Percentiles rank a stretch among this genome's conserved stretches.
phyloP scores from a whole-genome alignment of 306 rosid genomes.

The Prunus dulcis region DNA sequence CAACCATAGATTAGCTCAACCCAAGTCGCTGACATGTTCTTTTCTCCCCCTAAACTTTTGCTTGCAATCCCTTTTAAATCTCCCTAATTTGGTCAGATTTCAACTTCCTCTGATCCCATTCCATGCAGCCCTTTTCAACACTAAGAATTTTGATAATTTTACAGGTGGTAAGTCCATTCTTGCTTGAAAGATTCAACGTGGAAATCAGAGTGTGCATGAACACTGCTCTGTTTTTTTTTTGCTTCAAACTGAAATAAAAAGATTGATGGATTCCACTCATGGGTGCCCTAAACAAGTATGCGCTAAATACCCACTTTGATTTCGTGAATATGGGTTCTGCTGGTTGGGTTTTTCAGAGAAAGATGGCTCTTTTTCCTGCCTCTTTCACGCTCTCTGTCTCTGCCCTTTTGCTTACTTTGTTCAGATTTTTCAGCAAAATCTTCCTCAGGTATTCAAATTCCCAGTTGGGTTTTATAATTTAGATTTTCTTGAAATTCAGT shows the following conservation, averaged over 20 bases:
- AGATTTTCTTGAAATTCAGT: background rate
- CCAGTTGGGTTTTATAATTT: background rate
- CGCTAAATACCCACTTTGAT: slow-evolving; percentile 25
- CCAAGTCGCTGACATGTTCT: slow-evolving; percentile 77
- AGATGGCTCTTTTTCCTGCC: slow-evolving; percentile 28
- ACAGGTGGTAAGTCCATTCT: slow-evolving; percentile 53
- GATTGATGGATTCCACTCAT: slow-evolving; percentile 24
- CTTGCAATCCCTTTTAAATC: slow-evolving; percentile 20
- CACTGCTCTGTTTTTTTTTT: slow-evolving; percentile 40
- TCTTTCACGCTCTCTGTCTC: slow-evolving; percentile 45
- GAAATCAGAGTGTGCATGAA: slow-evolving; percentile 48
- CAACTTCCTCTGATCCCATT: slow-evolving; percentile 47
- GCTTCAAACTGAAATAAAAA: slow-evolving; percentile 52
- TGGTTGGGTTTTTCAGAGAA: slow-evolving; percentile 25
- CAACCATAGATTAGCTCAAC: slow-evolving; percentile 41
- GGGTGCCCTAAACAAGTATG: background rate
- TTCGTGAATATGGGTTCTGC: slow-evolving; percentile 37
- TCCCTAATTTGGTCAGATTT: slow-evolving; percentile 57
- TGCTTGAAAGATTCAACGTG: slow-evolving; percentile 39
- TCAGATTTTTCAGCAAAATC: slow-evolving; percentile 36
- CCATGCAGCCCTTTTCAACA: slow-evolving; percentile 26
- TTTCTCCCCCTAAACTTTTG: slow-evolving; percentile 39
- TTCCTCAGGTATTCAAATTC: slow-evolving; percentile 47
- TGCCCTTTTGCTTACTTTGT: slow-evolving; percentile 42
- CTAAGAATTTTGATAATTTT: slow-evolving; percentile 14